Base-by-base conservation (phyloP, 352 stramenopile species). In the Globisporangium rhizosaccharum region DNA sequence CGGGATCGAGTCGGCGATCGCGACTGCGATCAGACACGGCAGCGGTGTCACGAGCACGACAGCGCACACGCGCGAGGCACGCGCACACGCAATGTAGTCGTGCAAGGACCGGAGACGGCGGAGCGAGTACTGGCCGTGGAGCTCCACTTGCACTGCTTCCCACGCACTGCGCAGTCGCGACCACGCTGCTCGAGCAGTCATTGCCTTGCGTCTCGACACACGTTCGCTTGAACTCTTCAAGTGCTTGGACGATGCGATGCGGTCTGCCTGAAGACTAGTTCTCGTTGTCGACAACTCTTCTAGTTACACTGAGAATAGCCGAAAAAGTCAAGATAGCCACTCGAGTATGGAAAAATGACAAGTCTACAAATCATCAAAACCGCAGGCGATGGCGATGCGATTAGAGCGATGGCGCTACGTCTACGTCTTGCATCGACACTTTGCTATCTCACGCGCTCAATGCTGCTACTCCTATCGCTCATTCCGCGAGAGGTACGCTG, bases 401-500 rank as follows among this genome's bases (percentile, higher is more conserved):
- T n/a, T n/a, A n/a, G n/a, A n/a, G n/a, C n/a, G n/a, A n/a, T n/a
- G n/a, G n/a, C n/a, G n/a, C n/a, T n/a, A n/a, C n/a, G 12, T 20
- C 4, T 45, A 45, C 39, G 39, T 18, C 12, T 45, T 3, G 39
- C 18, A 18, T 12, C 18, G 17, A n/a, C 39, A 2, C 39, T 18
- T 4, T 18, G 12, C 14, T 25, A 2, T 23, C n/a, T 25, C 15
- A 14, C 17, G 8, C 44, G 23, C 42, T 48, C 44, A 5, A 6
- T 46, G 4, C 39, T 3, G 11, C 39, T 4, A 46, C n/a, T 6
- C 9, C 41, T 53, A 69, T 25, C 47, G 17, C 36, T 82, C 66
- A 36, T 83, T 63, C 5, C 78, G 75, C 25, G 78, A 57, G 3
- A 88, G 65, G 48, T 85, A 90, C 51, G 80, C 70, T 9, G 71